Conservation (phyloP, 257 asterid species). For the Ilex aquifolium region DNA sequence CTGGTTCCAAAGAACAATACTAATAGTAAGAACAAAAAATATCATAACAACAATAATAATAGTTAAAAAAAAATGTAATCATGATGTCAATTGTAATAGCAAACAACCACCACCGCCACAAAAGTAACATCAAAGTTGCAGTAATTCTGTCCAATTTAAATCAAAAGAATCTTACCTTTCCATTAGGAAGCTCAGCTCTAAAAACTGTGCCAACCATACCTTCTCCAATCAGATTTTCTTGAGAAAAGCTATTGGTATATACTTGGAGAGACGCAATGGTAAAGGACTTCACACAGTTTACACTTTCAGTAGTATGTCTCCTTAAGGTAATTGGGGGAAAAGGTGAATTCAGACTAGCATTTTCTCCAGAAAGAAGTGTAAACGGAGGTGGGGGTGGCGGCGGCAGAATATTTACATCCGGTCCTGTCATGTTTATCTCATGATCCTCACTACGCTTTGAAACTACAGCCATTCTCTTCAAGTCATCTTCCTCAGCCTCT, state of each 20-base stretch:
- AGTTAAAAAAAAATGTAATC: too few relatives aligned
- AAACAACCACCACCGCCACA: too few relatives aligned
- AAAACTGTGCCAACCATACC: slow-evolving; percentile 78
- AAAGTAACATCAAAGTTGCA: too few relatives aligned
- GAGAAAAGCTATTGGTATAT: slow-evolving; percentile 81
- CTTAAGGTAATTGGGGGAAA: slow-evolving; percentile 34
- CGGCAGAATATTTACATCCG: slow-evolving; percentile 17
- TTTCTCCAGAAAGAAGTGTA: slow-evolving; percentile 53
- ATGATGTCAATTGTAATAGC: too few relatives aligned
- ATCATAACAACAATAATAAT: too few relatives aligned
- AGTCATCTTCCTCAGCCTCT: slow-evolving; percentile 9
- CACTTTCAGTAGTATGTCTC: slow-evolving; percentile 23
- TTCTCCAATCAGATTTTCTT: slow-evolving; percentile 69
- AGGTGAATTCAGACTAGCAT: slow-evolving; percentile 52
- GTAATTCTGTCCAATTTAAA: background rate
- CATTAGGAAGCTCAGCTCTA: slow-evolving; percentile 65
- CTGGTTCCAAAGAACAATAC: too few relatives aligned
- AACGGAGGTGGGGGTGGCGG: slow-evolving; percentile 47
- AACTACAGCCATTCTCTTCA: slow-evolving; percentile 26
- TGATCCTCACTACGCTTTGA: slow-evolving; percentile 37
- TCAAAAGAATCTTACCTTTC: slow-evolving; percentile 45
- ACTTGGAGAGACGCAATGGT: slow-evolving; percentile 79
- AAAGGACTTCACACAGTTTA: slow-evolving; percentile 38
- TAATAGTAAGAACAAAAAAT: too few relatives aligned
- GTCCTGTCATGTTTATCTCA: slow-evolving; percentile 19